Base-by-base conservation (phyloP, 2,329 filamentous ascomycete genomes). In the Paecilomyces niveus region DNA sequence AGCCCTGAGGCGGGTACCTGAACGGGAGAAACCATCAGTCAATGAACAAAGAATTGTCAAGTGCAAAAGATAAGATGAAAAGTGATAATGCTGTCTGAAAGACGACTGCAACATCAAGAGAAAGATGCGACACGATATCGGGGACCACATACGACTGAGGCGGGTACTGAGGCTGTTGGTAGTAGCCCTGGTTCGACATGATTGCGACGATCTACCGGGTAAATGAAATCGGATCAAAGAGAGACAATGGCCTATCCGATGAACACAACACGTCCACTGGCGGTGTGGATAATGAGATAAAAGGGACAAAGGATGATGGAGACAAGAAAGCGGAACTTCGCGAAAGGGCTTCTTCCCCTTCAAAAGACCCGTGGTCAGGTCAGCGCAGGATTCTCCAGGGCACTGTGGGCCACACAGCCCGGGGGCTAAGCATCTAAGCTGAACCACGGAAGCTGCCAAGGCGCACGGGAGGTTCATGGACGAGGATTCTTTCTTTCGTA, bases 181-280 rank as follows among this genome's bases (percentile, higher is more conserved):
- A 79, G 65, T 77, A 77, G 31, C 67, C 67, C 65, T 78, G 75
- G 64, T 67, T 71, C 54, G 77, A 72, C 78, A 80, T 79, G 26
- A 31, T 62, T 54, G 58, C 53, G 15, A 21, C 56, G 9, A 32
- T 26, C 51, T 26, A 8, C 10, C 22, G 9, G 15, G 50, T 29
- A 22, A 7, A 13, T 21, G 6, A 52, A 13, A 15, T 13, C 7
- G 21, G 50, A 6, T 29, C 11, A 15, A n/a, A 24, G 10, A 10
- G 22, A n/a, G 21, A 24, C 11, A 24, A 29, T n/a, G 50, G 22
- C 9, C 13, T 52, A 52, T 52, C 45, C 21, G 45, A 52, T 21
- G 7, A 52, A 29, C 49, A 5, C 21, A 10, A n/a, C 21, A 52
- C 50, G 18, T 18, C 39, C 32, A 33, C 32, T 33, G 32, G 9